phyloP scores from a whole-genome alignment of 202 grass and related monocot genomes.

The Digitaria exilis region DNA sequence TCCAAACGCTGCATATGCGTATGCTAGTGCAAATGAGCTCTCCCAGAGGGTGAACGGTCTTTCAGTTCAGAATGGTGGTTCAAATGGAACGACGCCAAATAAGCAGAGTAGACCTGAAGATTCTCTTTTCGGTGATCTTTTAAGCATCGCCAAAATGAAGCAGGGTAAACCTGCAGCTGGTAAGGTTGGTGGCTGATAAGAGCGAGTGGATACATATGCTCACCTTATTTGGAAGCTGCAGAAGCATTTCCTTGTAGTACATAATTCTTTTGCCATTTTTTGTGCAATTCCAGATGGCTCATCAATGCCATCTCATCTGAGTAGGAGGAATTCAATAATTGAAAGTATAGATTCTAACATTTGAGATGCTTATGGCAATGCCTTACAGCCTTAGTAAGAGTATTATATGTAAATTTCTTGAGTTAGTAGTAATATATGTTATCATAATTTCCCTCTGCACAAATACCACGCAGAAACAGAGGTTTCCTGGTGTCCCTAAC shows the following conservation, averaged over 20 bases:
- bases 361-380: constrained; percentile 15
- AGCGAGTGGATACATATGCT: not conserved
- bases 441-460: not conserved
- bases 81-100: constrained; percentile 39
- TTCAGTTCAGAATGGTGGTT: constrained; percentile 53
- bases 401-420: constrained; percentile 28
- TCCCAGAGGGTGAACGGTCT: constrained; percentile 71
- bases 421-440: not conserved
- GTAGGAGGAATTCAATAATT: constrained; percentile 23
- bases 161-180: constrained; percentile 59
- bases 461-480: not conserved
- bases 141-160: constrained; percentile 86
- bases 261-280: constrained; percentile 38
- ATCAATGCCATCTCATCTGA: constrained; percentile 21
- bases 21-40: constrained; percentile 64
- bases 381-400: not conserved
- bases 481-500: not conserved
- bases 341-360: constrained; percentile 4
- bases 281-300: constrained; percentile 10
- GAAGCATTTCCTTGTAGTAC: constrained; percentile 7
- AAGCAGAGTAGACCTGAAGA: constrained; percentile 72
- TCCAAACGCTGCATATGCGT: constrained; percentile 49
- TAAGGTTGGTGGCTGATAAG: constrained; percentile 49
- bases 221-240: constrained; percentile 9
- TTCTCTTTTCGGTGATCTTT: constrained; percentile 86